Base-by-base conservation (phyloP, 2,329 filamentous ascomycete species). In the Colletotrichum sp. region DNA sequence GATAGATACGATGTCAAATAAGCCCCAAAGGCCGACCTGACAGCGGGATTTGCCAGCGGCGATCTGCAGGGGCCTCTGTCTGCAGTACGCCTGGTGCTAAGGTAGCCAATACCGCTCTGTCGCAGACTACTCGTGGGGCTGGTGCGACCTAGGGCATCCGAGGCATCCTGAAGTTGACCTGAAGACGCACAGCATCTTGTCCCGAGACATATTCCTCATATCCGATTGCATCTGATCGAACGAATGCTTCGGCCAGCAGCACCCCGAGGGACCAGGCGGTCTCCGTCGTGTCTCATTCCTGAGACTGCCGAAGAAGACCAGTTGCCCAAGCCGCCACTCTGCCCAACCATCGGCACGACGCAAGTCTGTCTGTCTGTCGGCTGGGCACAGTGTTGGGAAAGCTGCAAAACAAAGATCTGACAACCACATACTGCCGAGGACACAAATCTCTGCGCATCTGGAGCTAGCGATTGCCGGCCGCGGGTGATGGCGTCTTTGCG, bases 391-490 rank as follows among this genome's bases (percentile, higher is more conserved):
- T 6, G 49, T 32, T 27, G 9, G 22, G 32, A 52, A 63, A 44
- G 68, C 61, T 39, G 34, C 61, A 75, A 62, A 29, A 61, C 27
- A 71, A 49, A 39, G 71, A 67, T 71, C 30, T 49, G 63, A 52
- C 30, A 32, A 69, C 59, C 64, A 65, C 63, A 44, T 52, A 63
- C n/a, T 75, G 72, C 72, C 62, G 69, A 62, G n/a, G 44, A 44
- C 32, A n/a, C 55, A 71, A 57, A 63, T 72, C 52, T 67, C 25
- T n/a, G 36, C 32, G 29, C 49, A 64, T 69, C 73, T 61, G 25
- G 70, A 55, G 70, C 64, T 73, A 62, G 34, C 63, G 64, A 76
- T 73, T 73, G 64, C 70, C 70, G 69, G 62, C 72, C 36, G 62
- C 39, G 39, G 55, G 62, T 63, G 12, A 34, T 32, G 49, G 68